phyloP scores from a whole-genome alignment of 2,329 filamentous ascomycete species.

The Fusarium fujikuroi region DNA sequence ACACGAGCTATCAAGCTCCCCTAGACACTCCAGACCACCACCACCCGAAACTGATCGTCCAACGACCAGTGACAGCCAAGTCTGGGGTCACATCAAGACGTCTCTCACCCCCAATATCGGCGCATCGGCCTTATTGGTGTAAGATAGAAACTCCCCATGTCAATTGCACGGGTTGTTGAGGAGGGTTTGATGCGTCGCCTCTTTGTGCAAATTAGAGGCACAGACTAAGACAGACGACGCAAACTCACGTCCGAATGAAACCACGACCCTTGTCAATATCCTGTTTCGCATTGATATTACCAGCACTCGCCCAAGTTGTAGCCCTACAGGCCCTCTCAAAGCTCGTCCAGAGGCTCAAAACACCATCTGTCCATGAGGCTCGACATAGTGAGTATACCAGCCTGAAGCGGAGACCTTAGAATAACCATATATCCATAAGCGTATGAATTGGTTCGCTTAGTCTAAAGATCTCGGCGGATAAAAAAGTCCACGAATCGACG shows the following conservation, averaged over 20 bases:
- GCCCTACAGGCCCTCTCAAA: background rate
- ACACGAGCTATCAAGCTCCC: slow-evolving; percentile 19
- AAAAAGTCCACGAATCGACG: slow-evolving; percentile 41
- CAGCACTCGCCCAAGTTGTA: background rate
- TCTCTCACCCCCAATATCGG: slow-evolving; percentile 33
- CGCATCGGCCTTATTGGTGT: slow-evolving; percentile 37
- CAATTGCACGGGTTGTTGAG: slow-evolving; percentile 13
- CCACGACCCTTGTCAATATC: slow-evolving; percentile 3
- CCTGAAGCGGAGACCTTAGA: background rate
- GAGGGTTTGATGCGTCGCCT: slow-evolving; percentile 3
- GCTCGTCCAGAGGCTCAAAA: background rate
- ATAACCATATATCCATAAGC: background rate
- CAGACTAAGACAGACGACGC: slow-evolving; percentile 7
- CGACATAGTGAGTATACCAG: background rate
- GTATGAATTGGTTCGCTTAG: slow-evolving; percentile 3
- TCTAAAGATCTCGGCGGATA: slow-evolving; percentile 13
- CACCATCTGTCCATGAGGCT: background rate
- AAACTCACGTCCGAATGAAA: slow-evolving; percentile 25
- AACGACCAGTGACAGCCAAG: slow-evolving; percentile 18
- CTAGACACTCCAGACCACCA: slow-evolving; percentile 16
- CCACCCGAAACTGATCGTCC: slow-evolving; percentile 28
- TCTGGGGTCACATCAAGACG: slow-evolving; percentile 37
- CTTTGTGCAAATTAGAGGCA: slow-evolving; percentile 18
- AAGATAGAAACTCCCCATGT: slow-evolving; percentile 37
- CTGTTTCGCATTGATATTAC: background rate